Percentiles rank a stretch among this genome's conserved stretches.
Evolutionary conservation across 352 stramenopile genomes (phyloP).

Genomic region (Pythium scleroteichum): DNA sequence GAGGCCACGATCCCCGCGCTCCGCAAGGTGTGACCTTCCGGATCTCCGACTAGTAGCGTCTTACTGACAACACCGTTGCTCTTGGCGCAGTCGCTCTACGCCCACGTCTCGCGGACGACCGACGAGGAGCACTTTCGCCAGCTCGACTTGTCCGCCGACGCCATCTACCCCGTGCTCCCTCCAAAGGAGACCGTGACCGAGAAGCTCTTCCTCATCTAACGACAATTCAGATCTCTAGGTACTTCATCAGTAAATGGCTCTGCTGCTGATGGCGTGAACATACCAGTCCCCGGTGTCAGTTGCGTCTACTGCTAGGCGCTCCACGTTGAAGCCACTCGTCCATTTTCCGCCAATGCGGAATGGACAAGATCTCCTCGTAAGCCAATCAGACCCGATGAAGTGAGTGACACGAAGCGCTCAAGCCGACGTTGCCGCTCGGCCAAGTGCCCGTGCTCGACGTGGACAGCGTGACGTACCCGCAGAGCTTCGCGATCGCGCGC

Average conservation of each 20-base stretch:
- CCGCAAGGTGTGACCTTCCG: conserved; percentile 41
- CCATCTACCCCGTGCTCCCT: conserved; percentile 37
- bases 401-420: conserved; percentile 30
- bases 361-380: too few relatives aligned
- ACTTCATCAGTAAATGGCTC: too few relatives aligned
- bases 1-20: conserved; percentile 38
- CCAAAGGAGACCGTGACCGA: conserved; percentile 38
- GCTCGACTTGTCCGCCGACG: conserved; percentile 46
- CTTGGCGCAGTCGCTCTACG: conserved; percentile 8
- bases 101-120: background rate
- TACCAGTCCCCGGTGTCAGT: too few relatives aligned
- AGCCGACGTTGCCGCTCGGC: conserved; percentile 50
- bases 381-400: too few relatives aligned
- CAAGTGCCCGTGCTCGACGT: conserved; percentile 56
- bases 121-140: conserved; percentile 14
- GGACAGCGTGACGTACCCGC: conserved; percentile 46
- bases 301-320: too few relatives aligned
- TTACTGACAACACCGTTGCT: too few relatives aligned
- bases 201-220: conserved; percentile 36
- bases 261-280: too few relatives aligned
- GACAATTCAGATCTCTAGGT: background rate
- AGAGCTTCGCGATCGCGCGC: conserved; percentile 60
- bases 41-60: too few relatives aligned
- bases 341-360: too few relatives aligned
- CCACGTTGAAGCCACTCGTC: too few relatives aligned